Evolutionary conservation across 139 green algal genomes (phyloP), one percentile per base, ranked within the genome.

Genomic region (Coelastrella sp.): DNA sequence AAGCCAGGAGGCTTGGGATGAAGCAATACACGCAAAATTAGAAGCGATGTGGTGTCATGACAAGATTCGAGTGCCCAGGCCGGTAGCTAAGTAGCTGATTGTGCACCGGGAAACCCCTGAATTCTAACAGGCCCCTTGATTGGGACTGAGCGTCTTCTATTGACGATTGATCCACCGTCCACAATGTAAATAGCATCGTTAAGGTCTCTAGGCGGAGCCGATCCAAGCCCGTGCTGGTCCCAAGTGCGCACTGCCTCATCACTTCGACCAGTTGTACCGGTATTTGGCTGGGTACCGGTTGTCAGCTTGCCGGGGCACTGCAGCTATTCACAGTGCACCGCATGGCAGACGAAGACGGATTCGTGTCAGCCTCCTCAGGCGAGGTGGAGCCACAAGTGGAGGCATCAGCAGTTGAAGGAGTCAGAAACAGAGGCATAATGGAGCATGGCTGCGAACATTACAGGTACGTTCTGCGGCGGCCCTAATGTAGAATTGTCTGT

Each of bases 371-470:
- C 17, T 76, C 68, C 14, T 76, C 68, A 23, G 68, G 64, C 11
- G 64, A 76, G 68, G 14, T 76, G 7, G 79, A 32, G 47, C 56
- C 32, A 16, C 78, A 85, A 47, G 22, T 75, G 58, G 80, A 57
- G 32, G 80, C 32, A 11, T 59, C 59, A 61, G 59, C 80, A 74
- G 7, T 8, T 5, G 64, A 20, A 16, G 57, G 59, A 86, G 59
- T 32, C 8, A 74, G 10, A 16, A 60, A 17, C 22, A 83, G 14
- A 60, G 83, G 68, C 54, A 80, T 73, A 32, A 88, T 88, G 83
- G 5, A 88, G 83, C 68, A 88, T 20, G 83, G 83, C 54, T 88
- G 83, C 23, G 83, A 88, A 5, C 97, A 99, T 92, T 99, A 99
- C 93, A 92, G 68, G 68, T 76, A 71, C 10, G 61, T 10, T 13